Conservation (phyloP, 352 stramenopile genomes). For the Phytopythium cucurbitacearum region DNA sequence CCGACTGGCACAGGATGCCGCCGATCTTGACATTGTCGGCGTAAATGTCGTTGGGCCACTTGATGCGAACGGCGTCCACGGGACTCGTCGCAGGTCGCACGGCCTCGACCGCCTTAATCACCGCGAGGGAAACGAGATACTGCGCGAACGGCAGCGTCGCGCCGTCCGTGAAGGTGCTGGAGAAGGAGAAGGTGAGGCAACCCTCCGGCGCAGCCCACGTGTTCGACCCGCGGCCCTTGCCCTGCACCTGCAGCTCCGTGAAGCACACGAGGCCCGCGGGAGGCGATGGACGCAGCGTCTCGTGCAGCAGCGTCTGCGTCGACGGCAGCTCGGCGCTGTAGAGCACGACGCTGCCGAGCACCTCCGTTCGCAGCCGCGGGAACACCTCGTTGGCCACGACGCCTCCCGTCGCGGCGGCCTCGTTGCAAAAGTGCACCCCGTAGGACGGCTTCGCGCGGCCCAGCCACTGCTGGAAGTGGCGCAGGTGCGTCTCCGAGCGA, state of each 20-base stretch:
- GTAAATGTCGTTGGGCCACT: conserved; percentile 93
- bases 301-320: conserved; percentile 82
- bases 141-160: conserved; percentile 85
- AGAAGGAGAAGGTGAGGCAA: conserved; percentile 91
- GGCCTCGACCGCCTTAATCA: conserved; percentile 71
- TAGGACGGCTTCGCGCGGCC: conserved; percentile 21
- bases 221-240: conserved; percentile 82
- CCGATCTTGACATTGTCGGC: conserved; percentile 86
- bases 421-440: conserved; percentile 7
- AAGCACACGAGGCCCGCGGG: conserved; percentile 75
- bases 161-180: conserved; percentile 76
- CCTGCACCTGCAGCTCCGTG: conserved; percentile 71
- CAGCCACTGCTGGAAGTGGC: conserved; percentile 64
- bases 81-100: conserved; percentile 28
- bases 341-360: conserved; percentile 68
- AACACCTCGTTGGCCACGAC: conserved; percentile 44
- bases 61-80: conserved; percentile 77
- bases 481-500: conserved; percentile 67
- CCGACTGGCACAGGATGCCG: conserved; percentile 88
- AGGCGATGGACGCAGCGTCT: conserved; percentile 56
- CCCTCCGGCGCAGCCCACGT: conserved; percentile 85
- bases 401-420: conserved; percentile 17
- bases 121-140: conserved; percentile 87
- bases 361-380: conserved; percentile 49
- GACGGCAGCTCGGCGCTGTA: conserved; percentile 65